Percentiles rank a stretch among this genome's conserved stretches.
Evolutionary conservation across 345 rosid species (phyloP).

Genomic region (Excoecaria agallocha): DNA sequence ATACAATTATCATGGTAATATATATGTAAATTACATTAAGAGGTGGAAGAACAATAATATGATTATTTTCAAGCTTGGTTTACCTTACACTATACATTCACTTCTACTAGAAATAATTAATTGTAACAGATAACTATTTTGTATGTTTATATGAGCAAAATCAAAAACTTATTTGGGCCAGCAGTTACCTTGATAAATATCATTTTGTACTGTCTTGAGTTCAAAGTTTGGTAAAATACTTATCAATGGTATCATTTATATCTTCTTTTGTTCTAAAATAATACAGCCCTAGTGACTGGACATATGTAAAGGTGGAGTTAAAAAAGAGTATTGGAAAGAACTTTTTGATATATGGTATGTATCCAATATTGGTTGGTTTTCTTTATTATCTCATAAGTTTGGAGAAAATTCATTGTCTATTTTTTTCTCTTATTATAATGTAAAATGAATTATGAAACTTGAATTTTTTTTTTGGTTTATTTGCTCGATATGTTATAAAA

Average conservation of each 20-base stretch:
- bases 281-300: constrained; percentile 91
- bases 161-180: neutral
- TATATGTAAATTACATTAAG: neutral
- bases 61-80: constrained; percentile 4
- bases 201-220: neutral
- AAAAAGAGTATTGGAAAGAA: constrained; percentile 82
- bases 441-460: neutral
- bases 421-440: neutral
- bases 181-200: neutral
- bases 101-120: neutral
- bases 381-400: neutral
- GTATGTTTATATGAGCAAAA: neutral
- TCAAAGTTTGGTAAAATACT: neutral
- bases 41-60: neutral
- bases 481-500: neutral
- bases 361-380: neutral
- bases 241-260: neutral
- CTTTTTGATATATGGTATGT: constrained; percentile 77
- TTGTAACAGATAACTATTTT: neutral
- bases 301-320: constrained; percentile 86
- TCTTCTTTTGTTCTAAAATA: neutral
- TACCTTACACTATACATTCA: neutral
- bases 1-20: constrained; percentile 1
- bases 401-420: neutral
- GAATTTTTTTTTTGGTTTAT: neutral